Percentiles rank a stretch among this genome's conserved stretches.
Evolutionary conservation across 2,329 filamentous ascomycete species (phyloP).

Genomic region (Ambrosiella xylebori): DNA sequence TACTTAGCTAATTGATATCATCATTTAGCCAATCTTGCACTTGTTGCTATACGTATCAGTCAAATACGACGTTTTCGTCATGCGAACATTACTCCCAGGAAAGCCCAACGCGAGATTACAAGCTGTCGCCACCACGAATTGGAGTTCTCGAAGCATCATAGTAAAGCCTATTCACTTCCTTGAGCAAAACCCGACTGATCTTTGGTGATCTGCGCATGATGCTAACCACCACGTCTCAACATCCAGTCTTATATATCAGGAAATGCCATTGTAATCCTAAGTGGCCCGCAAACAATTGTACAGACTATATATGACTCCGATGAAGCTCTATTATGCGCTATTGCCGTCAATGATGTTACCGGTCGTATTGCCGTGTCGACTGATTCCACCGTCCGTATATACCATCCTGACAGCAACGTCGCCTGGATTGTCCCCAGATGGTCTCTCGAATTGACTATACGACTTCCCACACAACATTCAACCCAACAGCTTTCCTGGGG

Average conservation of each 20-base stretch:
- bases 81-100: conserved; percentile 66
- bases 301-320: conserved; percentile 88
- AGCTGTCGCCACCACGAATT: conserved; percentile 56
- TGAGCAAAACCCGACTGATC: background rate
- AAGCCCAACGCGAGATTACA: conserved; percentile 63
- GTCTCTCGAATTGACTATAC: conserved; percentile 45
- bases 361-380: conserved; percentile 75
- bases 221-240: background rate
- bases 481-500: conserved; percentile 61
- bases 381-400: conserved; percentile 50
- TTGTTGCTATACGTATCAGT: too few relatives aligned
- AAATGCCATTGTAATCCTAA: conserved; percentile 69
- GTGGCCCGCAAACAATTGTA: conserved; percentile 53
- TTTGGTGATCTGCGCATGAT: background rate
- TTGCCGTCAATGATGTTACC: conserved; percentile 63
- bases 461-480: conserved; percentile 22
- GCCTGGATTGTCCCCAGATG: conserved; percentile 27
- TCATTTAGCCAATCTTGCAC: too few relatives aligned
- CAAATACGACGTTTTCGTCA: conserved; percentile 20
- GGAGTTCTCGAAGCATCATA: conserved; percentile 55
- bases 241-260: conserved; percentile 73
- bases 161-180: conserved; percentile 28
- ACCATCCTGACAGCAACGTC: conserved; percentile 42
- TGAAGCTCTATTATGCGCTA: conserved; percentile 47
- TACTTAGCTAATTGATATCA: too few relatives aligned